These are phyloP conservation scores for Blastocystis sp. DNA, from an alignment of 352 stramenopile genomes.

Conservation along the genomic window DNA sequence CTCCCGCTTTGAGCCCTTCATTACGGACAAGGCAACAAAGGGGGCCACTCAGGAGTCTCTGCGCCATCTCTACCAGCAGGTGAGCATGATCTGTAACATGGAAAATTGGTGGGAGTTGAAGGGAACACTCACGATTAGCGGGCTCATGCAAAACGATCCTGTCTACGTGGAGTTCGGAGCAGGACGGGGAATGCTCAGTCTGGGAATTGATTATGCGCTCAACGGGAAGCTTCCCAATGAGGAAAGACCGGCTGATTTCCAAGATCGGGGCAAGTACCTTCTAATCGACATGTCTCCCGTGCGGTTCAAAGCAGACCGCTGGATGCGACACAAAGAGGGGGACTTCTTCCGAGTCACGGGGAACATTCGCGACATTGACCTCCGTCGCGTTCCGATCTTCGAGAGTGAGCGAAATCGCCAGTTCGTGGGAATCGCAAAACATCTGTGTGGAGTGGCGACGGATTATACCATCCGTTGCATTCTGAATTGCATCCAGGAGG, in stretches of 20 bases:
- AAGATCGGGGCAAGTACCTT: constrained; percentile 46
- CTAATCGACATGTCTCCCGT: constrained; percentile 60
- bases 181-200: constrained; percentile 63
- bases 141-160: neutral
- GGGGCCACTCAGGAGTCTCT: constrained; percentile 57
- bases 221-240: constrained; percentile 22
- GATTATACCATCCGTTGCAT: constrained; percentile 66
- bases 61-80: constrained; percentile 59
- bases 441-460: constrained; percentile 68
- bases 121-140: neutral
- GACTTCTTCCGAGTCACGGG: constrained; percentile 52
- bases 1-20: constrained; percentile 41
- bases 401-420: neutral
- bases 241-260: neutral
- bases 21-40: constrained; percentile 42
- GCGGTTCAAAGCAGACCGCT: constrained; percentile 67
- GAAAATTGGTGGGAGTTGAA: constrained; percentile 13
- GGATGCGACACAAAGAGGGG: constrained; percentile 58
- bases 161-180: constrained; percentile 66
- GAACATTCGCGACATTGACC: constrained; percentile 65
- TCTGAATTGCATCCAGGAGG: constrained; percentile 24
- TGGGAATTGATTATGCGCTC: constrained; percentile 45
- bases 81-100: constrained; percentile 68
- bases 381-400: constrained; percentile 57
- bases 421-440: constrained; percentile 62